Conservation (phyloP, 108 stramenopile species). For the Skeletonema potamos region DNA sequence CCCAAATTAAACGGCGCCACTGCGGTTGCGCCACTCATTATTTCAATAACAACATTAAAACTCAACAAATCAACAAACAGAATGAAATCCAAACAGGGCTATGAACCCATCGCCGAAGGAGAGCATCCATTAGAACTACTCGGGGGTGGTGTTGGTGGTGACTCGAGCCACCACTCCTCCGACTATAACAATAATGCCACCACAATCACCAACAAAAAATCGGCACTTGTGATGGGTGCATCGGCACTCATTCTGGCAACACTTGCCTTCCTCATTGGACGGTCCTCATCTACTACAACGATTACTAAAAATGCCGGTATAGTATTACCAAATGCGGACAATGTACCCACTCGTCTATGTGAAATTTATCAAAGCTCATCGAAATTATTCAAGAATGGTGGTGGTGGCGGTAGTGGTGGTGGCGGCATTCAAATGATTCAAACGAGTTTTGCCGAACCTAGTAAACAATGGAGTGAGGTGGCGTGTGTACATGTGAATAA, state of each 20-base stretch:
- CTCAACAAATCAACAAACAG: not conserved
- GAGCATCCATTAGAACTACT: not conserved
- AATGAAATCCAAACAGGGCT: not conserved
- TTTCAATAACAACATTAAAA: no score
- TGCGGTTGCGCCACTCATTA: no score
- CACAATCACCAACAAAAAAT: not conserved
- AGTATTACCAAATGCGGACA: not conserved
- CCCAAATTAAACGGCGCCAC: no score
- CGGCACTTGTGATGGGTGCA: not conserved
- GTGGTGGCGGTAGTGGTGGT: not conserved
- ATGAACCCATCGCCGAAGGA: not conserved
- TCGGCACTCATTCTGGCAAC: constrained; percentile 5
- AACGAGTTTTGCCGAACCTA: constrained; percentile 58
- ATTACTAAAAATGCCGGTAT: not conserved
- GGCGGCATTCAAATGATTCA: constrained; percentile 47
- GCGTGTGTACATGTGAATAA: constrained; percentile 48
- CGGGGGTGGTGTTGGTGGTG: not conserved
- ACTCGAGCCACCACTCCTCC: not conserved
- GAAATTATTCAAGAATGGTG: not conserved
- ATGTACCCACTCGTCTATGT: constrained; percentile 15
- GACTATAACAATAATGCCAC: not conserved
- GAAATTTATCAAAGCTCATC: constrained; percentile 1
- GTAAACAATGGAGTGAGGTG: constrained; percentile 65
- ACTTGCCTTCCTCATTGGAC: constrained; percentile 12
- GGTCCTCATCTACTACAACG: not conserved